Percentiles rank a stretch among this genome's conserved stretches.
Evolutionary conservation across 192 early-diverging fungal genomes (phyloP).

Genomic region (Irineochytrium annulatum): DNA sequence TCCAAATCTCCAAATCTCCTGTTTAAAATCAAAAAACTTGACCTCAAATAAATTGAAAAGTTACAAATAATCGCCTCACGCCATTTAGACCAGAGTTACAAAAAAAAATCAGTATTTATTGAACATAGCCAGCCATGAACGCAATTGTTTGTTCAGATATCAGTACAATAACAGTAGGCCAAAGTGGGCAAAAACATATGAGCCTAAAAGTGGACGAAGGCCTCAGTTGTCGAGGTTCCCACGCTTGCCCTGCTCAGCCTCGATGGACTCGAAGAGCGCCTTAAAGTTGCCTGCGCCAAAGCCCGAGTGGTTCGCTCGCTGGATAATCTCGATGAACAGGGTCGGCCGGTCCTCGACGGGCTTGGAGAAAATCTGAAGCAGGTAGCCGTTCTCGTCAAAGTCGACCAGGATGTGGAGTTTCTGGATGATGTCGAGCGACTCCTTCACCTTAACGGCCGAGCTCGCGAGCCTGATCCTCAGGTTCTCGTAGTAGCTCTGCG

Average conservation of each 20-base stretch:
- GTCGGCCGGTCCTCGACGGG: conserved; percentile 95
- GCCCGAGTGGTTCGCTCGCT: conserved; percentile 80
- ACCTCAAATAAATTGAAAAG: too few relatives aligned
- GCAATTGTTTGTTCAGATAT: too few relatives aligned
- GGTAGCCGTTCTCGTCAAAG: conserved; percentile 94
- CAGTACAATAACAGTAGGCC: too few relatives aligned
- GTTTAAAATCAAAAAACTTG: too few relatives aligned
- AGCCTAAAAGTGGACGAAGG: too few relatives aligned
- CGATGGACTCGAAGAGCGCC: conserved; percentile 92
- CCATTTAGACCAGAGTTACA: too few relatives aligned
- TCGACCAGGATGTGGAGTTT: conserved; percentile 89
- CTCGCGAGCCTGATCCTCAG: conserved; percentile 68
- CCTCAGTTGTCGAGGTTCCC: conserved; percentile 46
- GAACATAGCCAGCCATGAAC: too few relatives aligned
- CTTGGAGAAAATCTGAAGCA: conserved; percentile 87
- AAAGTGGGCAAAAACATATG: too few relatives aligned
- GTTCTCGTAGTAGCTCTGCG: conserved; percentile 82
- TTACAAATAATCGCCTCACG: too few relatives aligned
- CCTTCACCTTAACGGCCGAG: conserved; percentile 68
- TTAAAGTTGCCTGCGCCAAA: conserved; percentile 6
- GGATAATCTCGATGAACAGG: conserved; percentile 95
- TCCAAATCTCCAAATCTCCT: too few relatives aligned
- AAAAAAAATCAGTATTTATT: too few relatives aligned
- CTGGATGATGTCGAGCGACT: conserved; percentile 79
- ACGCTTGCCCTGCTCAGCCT: conserved; percentile 87